Evolutionary conservation across 208 protist genomes (phyloP), one percentile per base, ranked within the genome.

Genomic region (Acanthamoeba lugdunensis): DNA sequence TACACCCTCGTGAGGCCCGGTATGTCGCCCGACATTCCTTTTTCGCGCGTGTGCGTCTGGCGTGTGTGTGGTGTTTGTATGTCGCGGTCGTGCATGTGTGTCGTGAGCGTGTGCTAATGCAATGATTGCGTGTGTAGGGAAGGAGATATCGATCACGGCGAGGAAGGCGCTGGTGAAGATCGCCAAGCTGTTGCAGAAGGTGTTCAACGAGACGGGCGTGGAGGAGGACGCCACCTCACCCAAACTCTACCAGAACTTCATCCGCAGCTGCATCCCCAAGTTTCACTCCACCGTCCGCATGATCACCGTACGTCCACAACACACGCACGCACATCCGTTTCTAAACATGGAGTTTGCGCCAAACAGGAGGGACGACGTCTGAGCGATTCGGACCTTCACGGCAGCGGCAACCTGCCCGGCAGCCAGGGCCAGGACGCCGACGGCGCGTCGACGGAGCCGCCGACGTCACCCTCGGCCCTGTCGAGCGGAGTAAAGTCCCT

Each of bases 171-270:
- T 85, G 7, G 48, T 85, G 23, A 85, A 61, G 28, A 37, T 85
- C 21, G 77, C 77, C 48, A 85, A 85, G 77, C 77, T 85, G 18
- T 7, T 85, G 25, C 77, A 85, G 77, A 85, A 85, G 25, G 77
- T 85, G 23, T 85, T 85, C 77, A 85, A 85, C 45, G 77, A 85
- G 48, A 85, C 77, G 18, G 77, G 77, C 25, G 5, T 50, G 23
- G 77, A 85, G 45, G 77, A 52, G 5, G 77, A 85, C 14, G 28
- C 77, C 25, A 37, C 77, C 13, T 33, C 45, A 23, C 77, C 33
- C 3, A 48, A 85, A 25, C 48, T 37, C 45, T 33, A 2, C 77
- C 77, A 85, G 7, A 28, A 61, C 21, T 85, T 85, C 77, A 85
- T 85, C 25, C 77, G 77, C 50, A 41, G 13, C 14, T 85, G 48